phyloP scores from a whole-genome alignment of 2,329 filamentous ascomycete species.

The Dothiorella sarmentorum region DNA sequence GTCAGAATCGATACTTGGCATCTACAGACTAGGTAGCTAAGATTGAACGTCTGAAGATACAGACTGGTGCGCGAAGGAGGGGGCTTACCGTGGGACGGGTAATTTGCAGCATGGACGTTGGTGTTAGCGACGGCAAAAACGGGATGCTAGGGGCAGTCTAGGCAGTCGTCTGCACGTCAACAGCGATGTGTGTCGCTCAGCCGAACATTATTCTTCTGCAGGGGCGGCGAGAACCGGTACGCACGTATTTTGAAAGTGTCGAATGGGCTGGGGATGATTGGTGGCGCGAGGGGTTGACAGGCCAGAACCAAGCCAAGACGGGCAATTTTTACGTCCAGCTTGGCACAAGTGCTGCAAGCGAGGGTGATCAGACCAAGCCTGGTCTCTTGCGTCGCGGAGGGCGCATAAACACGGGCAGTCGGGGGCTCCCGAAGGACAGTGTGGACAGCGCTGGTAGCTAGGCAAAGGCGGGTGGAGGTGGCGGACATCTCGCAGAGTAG shows the following conservation, averaged over 20 bases:
- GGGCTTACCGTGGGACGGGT: constrained; percentile 7
- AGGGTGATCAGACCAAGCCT: neutral
- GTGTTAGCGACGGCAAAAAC: neutral
- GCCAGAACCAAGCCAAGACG: constrained; percentile 7
- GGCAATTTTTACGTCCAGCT: neutral
- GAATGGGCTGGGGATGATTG: neutral
- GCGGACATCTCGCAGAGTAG: neutral
- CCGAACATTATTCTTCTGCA: neutral
- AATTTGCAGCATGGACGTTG: neutral
- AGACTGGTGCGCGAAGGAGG: constrained; percentile 1
- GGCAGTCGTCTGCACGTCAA: constrained; percentile 7
- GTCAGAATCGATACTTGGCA: neutral
- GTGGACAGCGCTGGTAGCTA: too few relatives aligned
- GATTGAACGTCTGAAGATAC: constrained; percentile 5
- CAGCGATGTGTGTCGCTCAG: neutral
- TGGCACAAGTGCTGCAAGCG: neutral
- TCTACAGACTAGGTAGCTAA: neutral
- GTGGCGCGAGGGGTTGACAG: neutral
- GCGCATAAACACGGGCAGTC: neutral
- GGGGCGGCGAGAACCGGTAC: neutral
- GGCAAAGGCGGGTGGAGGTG: neutral
- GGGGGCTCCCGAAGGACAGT: neutral
- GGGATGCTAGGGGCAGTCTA: neutral
- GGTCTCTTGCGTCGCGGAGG: neutral
- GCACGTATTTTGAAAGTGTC: neutral